These are phyloP conservation scores for Cenchrus americanus DNA, from an alignment of 176 grass and related monocot genomes.

Conservation along the genomic window DNA sequence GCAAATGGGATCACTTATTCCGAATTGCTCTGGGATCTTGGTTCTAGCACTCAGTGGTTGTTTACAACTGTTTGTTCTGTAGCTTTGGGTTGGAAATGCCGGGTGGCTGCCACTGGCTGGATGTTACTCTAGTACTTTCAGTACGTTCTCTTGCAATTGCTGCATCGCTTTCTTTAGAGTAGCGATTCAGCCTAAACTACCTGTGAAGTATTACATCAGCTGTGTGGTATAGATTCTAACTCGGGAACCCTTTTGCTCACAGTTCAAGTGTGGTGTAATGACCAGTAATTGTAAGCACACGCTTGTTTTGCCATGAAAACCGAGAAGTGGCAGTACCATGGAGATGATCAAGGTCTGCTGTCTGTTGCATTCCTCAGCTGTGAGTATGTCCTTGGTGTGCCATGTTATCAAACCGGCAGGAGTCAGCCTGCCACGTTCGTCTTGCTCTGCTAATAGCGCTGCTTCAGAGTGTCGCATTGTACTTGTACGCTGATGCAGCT, in stretches of 20 bases:
- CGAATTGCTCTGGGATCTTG: conserved; percentile 14
- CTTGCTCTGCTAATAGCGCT: too few relatives aligned
- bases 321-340: background rate
- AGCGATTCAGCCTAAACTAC: background rate
- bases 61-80: conserved; percentile 28
- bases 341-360: background rate
- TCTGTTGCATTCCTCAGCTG: background rate
- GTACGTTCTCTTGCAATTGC: conserved; percentile 27
- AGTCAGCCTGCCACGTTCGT: too few relatives aligned
- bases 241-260: conserved; percentile 21
- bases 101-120: conserved; percentile 1
- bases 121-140: conserved; percentile 26
- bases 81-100: conserved; percentile 10
- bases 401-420: background rate
- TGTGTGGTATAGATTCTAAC: conserved; percentile 26
- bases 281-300: background rate
- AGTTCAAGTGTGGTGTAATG: conserved; percentile 13
- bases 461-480: too few relatives aligned
- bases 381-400: background rate
- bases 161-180: conserved; percentile 16
- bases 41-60: conserved; percentile 21
- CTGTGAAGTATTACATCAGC: background rate
- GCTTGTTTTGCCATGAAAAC: background rate
- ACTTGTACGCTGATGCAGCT: too few relatives aligned
- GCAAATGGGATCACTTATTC: conserved; percentile 25